These are phyloP conservation scores for Hygrophorus pudorinus DNA, from an alignment of 768 basidiomycete genomes.

Conservation along the genomic window DNA sequence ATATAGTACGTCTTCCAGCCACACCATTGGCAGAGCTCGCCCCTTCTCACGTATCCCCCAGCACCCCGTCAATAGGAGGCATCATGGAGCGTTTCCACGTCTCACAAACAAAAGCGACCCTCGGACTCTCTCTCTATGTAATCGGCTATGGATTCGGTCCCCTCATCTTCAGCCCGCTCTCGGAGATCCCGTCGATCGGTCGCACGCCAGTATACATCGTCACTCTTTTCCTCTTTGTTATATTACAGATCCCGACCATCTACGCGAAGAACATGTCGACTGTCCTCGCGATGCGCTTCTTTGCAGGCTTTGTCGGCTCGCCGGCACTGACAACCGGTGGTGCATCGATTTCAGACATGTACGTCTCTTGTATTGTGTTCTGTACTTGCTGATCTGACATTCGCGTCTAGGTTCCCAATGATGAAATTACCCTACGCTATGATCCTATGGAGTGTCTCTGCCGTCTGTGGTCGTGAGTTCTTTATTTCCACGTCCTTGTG, in stretches of 20 bases:
- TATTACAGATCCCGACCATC: conserved; percentile 24
- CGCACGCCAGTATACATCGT: conserved; percentile 23
- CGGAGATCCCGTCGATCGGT: conserved; percentile 22
- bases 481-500: neutral
- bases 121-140: conserved; percentile 19
- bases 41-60: neutral
- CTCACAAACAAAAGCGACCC: conserved; percentile 18
- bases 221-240: conserved; percentile 21
- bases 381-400: neutral
- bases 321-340: conserved; percentile 23
- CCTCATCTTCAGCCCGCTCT: conserved; percentile 21
- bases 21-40: neutral
- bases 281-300: conserved; percentile 23
- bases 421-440: conserved; percentile 8
- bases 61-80: conserved; percentile 17
- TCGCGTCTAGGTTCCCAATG: conserved; percentile 6
- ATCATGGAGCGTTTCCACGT: conserved; percentile 19
- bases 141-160: conserved; percentile 20
- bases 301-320: conserved; percentile 23
- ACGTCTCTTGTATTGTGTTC: neutral
- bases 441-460: conserved; percentile 10
- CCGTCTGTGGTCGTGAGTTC: conserved; percentile 14
- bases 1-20: conserved; percentile 13
- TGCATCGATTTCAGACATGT: conserved; percentile 2
- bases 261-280: conserved; percentile 21